These are phyloP conservation scores for Acacia confusa DNA, from an alignment of 306 rosid genomes.

Conservation along the genomic window DNA sequence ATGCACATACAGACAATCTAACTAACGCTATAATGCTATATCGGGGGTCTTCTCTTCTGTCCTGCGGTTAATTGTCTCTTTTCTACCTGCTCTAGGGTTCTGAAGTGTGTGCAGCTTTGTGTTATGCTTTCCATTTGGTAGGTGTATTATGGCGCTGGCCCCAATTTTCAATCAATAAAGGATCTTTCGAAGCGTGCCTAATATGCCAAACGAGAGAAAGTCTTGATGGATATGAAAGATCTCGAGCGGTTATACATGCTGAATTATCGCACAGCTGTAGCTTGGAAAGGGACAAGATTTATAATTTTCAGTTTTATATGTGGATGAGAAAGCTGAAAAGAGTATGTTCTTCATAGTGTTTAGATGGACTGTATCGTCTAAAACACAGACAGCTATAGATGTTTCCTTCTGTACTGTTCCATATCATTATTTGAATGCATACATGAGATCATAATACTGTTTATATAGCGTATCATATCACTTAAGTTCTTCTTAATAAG, in stretches of 20 bases:
- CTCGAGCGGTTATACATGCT: background rate
- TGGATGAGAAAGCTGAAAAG: background rate
- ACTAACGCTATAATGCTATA: background rate
- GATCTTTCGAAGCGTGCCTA: background rate
- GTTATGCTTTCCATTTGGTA: background rate
- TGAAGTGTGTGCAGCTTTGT: background rate
- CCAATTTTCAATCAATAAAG: background rate
- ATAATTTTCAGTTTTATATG: background rate
- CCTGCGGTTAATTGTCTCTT: background rate
- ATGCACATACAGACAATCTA: conserved; percentile 3
- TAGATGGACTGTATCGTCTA: background rate
- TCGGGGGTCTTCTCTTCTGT: background rate
- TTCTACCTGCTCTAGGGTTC: conserved; percentile 25
- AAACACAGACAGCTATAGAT: background rate
- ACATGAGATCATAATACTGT: background rate
- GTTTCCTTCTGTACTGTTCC: background rate
- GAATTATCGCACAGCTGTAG: background rate
- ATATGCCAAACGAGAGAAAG: background rate
- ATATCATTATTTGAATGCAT: background rate
- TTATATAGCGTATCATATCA: background rate
- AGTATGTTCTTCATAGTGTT: background rate
- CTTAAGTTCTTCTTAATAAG: background rate
- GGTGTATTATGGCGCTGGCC: background rate
- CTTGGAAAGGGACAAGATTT: background rate
- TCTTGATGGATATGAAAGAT: conserved; percentile 1